A percentile compares a stretch with the other conserved stretches of the same genome.
Conservation (phyloP, 345 rosid genomes). For the Mangifera indica region DNA sequence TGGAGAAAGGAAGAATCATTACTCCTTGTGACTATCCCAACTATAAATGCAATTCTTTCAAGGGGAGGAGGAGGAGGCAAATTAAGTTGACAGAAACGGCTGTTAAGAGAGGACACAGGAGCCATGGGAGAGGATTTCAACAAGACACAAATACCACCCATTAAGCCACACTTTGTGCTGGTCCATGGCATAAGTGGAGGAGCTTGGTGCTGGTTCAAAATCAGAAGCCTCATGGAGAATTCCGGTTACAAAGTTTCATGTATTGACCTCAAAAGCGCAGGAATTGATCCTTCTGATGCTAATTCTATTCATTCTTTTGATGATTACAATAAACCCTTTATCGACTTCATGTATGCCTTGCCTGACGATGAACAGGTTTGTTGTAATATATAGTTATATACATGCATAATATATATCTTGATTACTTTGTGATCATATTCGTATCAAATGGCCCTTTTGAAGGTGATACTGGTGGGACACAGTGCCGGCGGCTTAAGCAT, state of each 20-base stretch:
- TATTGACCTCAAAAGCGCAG: conserved; percentile 70
- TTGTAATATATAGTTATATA: background rate
- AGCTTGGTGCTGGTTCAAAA: conserved; percentile 95
- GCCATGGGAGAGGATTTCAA: conserved; percentile 44
- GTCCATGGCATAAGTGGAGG: conserved; percentile 81
- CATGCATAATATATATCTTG: background rate
- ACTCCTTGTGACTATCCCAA: conserved; percentile 18
- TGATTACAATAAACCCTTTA: conserved; percentile 72
- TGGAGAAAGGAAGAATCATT: conserved; percentile 18
- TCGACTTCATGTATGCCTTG: conserved; percentile 55
- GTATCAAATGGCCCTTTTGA: background rate
- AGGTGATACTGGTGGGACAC: conserved; percentile 91
- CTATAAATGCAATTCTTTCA: conserved; percentile 19
- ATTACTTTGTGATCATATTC: background rate
- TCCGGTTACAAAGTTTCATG: conserved; percentile 76
- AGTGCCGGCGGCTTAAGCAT: conserved; percentile 91
- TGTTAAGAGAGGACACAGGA: background rate
- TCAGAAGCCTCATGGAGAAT: conserved; percentile 69
- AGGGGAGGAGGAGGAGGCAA: background rate
- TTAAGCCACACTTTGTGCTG: conserved; percentile 63
- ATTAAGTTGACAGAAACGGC: background rate
- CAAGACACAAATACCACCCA: conserved; percentile 6
- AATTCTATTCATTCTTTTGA: conserved; percentile 54
- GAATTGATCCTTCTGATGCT: conserved; percentile 53
- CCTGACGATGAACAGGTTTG: conserved; percentile 61